Evolutionary conservation across 1,139 yeast species (phyloP).

Genomic region (Yarrowia galli): DNA sequence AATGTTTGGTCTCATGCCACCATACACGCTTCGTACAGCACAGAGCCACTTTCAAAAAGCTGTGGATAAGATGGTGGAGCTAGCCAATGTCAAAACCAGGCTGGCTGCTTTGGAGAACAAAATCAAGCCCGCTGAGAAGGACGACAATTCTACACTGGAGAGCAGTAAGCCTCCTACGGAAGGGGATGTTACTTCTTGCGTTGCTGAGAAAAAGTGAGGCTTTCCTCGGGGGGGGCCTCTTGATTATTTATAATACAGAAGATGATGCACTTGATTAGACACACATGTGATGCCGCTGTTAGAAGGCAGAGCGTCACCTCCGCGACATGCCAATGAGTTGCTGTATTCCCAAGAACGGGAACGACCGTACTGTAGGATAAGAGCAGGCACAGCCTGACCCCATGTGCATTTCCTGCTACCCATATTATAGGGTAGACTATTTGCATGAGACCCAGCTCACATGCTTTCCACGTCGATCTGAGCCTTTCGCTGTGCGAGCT

Average conservation of each 20-base stretch:
- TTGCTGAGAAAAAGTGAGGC: background rate
- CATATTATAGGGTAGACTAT: background rate
- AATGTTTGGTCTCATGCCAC: conserved; percentile 33
- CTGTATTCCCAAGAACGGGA: background rate
- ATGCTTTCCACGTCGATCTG: conserved; percentile 46
- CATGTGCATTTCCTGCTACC: background rate
- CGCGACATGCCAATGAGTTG: background rate
- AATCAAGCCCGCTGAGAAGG: background rate
- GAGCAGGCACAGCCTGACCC: background rate
- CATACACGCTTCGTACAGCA: conserved; percentile 13
- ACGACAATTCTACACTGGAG: too few relatives aligned
- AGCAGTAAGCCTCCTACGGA: too few relatives aligned
- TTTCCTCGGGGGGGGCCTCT: background rate
- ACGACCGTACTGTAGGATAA: background rate
- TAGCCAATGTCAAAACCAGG: conserved; percentile 15
- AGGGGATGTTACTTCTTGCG: too few relatives aligned
- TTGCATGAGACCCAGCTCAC: background rate
- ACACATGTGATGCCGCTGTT: background rate
- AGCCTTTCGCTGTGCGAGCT: conserved; percentile 62
- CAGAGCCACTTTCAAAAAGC: conserved; percentile 13
- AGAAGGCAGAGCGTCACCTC: background rate
- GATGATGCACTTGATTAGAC: background rate
- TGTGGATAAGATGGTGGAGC: background rate
- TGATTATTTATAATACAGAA: conserved; percentile 21
- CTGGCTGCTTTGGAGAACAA: conserved; percentile 10